Evolutionary conservation across 2,329 filamentous ascomycete genomes (phyloP), one percentile per base, ranked within the genome.

Genomic region (Epichloe hybrida): DNA sequence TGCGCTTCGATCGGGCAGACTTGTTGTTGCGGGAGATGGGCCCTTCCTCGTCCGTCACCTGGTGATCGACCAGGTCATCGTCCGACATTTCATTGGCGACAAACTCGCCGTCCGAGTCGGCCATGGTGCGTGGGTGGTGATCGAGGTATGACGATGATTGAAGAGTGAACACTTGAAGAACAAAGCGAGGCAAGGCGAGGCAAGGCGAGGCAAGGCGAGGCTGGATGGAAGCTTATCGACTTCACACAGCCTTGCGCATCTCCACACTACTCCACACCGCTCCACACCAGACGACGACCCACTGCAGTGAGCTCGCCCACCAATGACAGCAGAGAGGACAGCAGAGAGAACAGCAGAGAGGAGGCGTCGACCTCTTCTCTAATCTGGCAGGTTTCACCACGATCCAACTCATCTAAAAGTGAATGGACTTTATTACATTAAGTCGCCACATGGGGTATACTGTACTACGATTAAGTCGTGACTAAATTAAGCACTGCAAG

Each of bases 31-130:
- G 57, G 15, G 58, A 50, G 1, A n/a, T 1, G 43, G 63, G 60
- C 7, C 57, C 57, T 50, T 66, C 61, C 54, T 66, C 67, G 48
- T 70, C 65, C 49, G 66, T 69, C 56, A 73, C 67, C 42, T 67
- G 70, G 58, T 75, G 70, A 57, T 72, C 71, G 54, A 72, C 69
- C 53, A 81, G 72, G 55, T 84, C 83, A 59, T 85, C 82, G 58
- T 84, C 81, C 23, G 81, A 84, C 63, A 74, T 71, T 59, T 77
- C 77, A 53, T 80, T 76, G 56, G 65, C 77, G 54, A 84, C 75
- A 63, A 80, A 86, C 57, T 86, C 83, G 65, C 79, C 83, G 62
- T 87, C 84, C n/a, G 83, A 86, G 67, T 86, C 83, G 51, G 81
- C 80, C 84, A 87, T 87, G 56, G 54, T 55, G 39, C 31, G 34